Conservation (phyloP, 768 basidiomycete genomes). For the Serendipita sp. region DNA sequence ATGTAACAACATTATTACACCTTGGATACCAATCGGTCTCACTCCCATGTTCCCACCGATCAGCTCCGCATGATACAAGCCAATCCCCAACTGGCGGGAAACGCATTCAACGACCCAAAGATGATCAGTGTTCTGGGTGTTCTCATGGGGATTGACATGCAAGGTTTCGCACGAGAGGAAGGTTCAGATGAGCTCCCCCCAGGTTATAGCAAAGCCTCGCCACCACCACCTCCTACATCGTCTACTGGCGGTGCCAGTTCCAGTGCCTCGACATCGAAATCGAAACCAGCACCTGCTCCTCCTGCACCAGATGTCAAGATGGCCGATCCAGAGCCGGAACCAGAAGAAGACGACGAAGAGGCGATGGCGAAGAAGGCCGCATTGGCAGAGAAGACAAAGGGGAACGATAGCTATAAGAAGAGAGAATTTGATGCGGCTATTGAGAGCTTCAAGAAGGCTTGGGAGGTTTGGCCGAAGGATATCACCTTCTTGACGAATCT, state of each 20-base stretch:
- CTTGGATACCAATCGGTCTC: not conserved
- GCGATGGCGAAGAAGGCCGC: constrained; percentile 62
- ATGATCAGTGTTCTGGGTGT: constrained; percentile 91
- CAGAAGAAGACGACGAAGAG: constrained; percentile 47
- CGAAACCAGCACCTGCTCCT: constrained; percentile 21
- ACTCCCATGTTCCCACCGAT: not conserved
- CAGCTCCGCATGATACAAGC: constrained; percentile 52
- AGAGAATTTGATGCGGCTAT: constrained; percentile 67
- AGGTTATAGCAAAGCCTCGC: constrained; percentile 24
- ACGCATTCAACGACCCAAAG: constrained; percentile 59
- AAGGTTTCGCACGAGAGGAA: constrained; percentile 69
- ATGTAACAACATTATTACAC: not conserved
- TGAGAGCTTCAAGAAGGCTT: constrained; percentile 65
- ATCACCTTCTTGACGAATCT: constrained; percentile 63
- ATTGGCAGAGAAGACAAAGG: constrained; percentile 61
- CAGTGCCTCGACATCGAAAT: constrained; percentile 19
- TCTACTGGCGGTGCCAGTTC: constrained; percentile 23
- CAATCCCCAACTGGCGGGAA: constrained; percentile 48
- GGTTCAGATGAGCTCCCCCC: constrained; percentile 69
- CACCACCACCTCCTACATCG: constrained; percentile 15
- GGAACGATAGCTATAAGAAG: constrained; percentile 71
- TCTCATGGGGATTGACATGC: constrained; percentile 84
- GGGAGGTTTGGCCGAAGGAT: constrained; percentile 88
- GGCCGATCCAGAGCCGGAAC: constrained; percentile 22
- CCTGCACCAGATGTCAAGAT: constrained; percentile 39